A percentile compares a stretch with the other conserved stretches of the same genome.
phyloP scores from a whole-genome alignment of 768 basidiomycete genomes.

The Amanita subjunquillea region DNA sequence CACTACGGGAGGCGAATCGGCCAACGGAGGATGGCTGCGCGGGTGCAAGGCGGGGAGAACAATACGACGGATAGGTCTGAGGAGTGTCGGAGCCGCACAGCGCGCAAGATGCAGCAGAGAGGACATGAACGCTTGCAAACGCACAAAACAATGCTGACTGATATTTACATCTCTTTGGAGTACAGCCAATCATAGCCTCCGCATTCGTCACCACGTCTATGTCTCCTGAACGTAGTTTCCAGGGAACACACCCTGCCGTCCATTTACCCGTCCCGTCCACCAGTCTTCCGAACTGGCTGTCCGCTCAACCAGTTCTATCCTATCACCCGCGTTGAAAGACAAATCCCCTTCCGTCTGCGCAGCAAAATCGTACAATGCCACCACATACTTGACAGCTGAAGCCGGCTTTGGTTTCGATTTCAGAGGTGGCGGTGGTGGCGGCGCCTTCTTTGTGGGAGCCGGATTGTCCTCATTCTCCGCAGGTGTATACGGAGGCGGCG shows the following conservation, averaged over 20 bases:
- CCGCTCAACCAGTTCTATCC: slow-evolving; percentile 82
- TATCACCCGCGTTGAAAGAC: slow-evolving; percentile 80
- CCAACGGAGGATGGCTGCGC: slow-evolving; percentile 16
- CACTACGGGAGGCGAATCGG: slow-evolving; percentile 43
- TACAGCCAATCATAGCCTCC: slow-evolving; percentile 19
- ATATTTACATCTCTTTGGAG: slow-evolving; percentile 14
- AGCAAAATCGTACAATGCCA: slow-evolving; percentile 89
- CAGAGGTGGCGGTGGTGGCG: slow-evolving; percentile 88
- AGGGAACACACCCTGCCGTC: slow-evolving; percentile 83
- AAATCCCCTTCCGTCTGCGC: slow-evolving; percentile 95
- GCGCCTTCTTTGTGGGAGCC: slow-evolving; percentile 57
- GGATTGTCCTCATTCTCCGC: not conserved
- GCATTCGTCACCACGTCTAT: slow-evolving; percentile 12
- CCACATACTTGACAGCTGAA: slow-evolving; percentile 63
- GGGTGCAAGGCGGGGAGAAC: slow-evolving; percentile 60
- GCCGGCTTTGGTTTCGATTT: slow-evolving; percentile 78
- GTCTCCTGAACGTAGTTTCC: slow-evolving; percentile 66
- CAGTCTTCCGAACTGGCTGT: slow-evolving; percentile 83
- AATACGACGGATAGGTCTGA: slow-evolving; percentile 38
- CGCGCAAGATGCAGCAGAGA: slow-evolving; percentile 18
- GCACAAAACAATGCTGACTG: slow-evolving; percentile 7
- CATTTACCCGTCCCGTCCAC: slow-evolving; percentile 91
- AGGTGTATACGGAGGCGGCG: slow-evolving; percentile 25
- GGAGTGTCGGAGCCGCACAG: slow-evolving; percentile 19
- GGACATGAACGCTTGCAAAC: slow-evolving; percentile 14